Percentiles rank a stretch among this genome's conserved stretches.
Evolutionary conservation across 2,329 filamentous ascomycete species (phyloP).

Genomic region (Alternaria dauci): DNA sequence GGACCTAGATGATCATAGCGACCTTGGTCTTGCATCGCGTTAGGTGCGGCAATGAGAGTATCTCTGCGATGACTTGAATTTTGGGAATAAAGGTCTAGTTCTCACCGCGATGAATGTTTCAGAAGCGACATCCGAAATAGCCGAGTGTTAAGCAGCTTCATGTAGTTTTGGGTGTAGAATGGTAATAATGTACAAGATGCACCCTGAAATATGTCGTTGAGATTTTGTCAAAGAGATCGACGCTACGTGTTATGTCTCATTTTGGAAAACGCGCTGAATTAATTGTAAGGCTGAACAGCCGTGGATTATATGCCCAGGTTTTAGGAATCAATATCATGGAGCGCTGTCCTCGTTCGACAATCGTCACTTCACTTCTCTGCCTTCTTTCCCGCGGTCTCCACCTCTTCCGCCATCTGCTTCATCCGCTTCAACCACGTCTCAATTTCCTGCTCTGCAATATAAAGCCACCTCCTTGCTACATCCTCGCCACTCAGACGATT

Average conservation of each 20-base stretch:
- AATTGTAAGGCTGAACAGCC: background rate
- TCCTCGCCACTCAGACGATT: background rate
- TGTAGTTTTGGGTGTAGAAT: background rate
- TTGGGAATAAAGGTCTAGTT: background rate
- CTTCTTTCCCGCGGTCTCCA: background rate
- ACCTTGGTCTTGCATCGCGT: background rate
- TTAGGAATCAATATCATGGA: background rate
- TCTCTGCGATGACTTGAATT: background rate
- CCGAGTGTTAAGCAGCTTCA: background rate
- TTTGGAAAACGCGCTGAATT: background rate
- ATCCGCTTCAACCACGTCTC: background rate
- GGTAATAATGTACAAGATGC: background rate
- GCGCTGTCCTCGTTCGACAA: background rate
- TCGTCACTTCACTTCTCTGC: background rate
- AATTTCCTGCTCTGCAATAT: background rate
- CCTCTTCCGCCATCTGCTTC: background rate
- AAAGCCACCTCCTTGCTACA: background rate
- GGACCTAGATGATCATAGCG: background rate
- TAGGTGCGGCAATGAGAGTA: background rate
- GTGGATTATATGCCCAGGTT: background rate
- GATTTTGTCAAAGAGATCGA: background rate
- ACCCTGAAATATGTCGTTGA: background rate
- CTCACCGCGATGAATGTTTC: background rate
- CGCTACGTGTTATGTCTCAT: background rate
- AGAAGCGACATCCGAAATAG: background rate